These are phyloP conservation scores for Penicillium sp. DNA, from an alignment of 2,329 filamentous ascomycete species.

Conservation along the genomic window DNA sequence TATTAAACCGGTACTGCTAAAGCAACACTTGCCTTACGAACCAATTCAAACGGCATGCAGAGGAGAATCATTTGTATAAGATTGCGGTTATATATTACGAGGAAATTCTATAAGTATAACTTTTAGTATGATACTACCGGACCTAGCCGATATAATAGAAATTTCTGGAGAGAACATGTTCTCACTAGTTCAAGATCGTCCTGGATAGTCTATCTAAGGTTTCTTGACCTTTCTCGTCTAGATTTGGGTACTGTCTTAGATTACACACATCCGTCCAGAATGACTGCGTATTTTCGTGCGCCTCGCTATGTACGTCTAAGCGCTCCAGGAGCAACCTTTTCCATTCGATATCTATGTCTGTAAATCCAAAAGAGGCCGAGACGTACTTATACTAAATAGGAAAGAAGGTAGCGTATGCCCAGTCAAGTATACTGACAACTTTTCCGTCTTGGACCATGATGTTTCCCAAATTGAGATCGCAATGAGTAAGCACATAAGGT, in stretches of 20 bases:
- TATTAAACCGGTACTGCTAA: too few species aligned
- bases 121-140: too few species aligned
- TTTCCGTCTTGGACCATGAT: constrained; percentile 28
- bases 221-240: constrained; percentile 23
- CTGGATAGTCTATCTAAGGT: constrained; percentile 12
- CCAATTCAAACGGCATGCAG: too few species aligned
- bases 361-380: constrained; percentile 22
- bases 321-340: constrained; percentile 24
- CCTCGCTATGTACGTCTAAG: constrained; percentile 17
- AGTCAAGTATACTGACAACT: constrained; percentile 32
- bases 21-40: too few species aligned
- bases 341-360: constrained; percentile 26
- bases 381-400: constrained; percentile 34
- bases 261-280: constrained; percentile 24
- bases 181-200: not conserved
- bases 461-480: constrained; percentile 30
- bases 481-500: constrained; percentile 30
- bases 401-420: constrained; percentile 35
- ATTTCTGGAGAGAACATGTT: too few species aligned
- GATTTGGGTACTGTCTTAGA: constrained; percentile 20
- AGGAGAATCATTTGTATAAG: too few species aligned
- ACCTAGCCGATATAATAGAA: too few species aligned
- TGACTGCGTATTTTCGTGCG: constrained; percentile 21
- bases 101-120: too few species aligned
- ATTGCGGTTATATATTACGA: too few species aligned